These are phyloP conservation scores for Globisporangium takayamanum DNA, from an alignment of 352 stramenopile genomes.

Conservation along the genomic window DNA sequence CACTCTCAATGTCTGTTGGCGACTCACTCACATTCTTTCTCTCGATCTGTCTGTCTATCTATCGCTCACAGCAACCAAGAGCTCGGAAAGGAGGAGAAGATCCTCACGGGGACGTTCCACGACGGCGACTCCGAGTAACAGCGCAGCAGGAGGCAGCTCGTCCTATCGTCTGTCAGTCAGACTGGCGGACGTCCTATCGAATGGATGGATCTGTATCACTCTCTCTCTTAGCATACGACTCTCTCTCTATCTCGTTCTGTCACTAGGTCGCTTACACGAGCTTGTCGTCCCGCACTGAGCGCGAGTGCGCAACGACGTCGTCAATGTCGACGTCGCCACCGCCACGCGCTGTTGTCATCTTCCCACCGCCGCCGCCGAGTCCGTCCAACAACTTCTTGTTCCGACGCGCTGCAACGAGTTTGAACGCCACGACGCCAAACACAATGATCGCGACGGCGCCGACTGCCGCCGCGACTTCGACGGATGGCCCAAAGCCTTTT, in stretches of 20 bases:
- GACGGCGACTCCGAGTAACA: conserved; percentile 55
- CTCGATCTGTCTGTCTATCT: neutral
- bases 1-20: too few species aligned
- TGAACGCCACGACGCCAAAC: conserved; percentile 12
- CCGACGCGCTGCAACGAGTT: conserved; percentile 9
- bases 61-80: conserved; percentile 24
- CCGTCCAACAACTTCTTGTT: conserved; percentile 5
- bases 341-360: neutral
- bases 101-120: conserved; percentile 53
- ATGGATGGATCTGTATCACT: neutral
- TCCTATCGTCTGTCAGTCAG: too few species aligned
- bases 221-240: neutral
- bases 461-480: conserved; percentile 16
- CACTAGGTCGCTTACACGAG: conserved; percentile 1
- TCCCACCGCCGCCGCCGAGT: neutral
- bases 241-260: neutral
- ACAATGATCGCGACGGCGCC: conserved; percentile 1
- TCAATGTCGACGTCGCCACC: conserved; percentile 7
- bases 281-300: conserved; percentile 2
- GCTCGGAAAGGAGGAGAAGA: conserved; percentile 57
- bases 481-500: conserved; percentile 35
- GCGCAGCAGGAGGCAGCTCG: too few species aligned
- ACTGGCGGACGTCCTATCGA: neutral
- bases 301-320: conserved; percentile 4
- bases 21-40: neutral